Evolutionary conservation across 2,329 filamentous ascomycete species (phyloP).

Genomic region (Alternaria brassicae): DNA sequence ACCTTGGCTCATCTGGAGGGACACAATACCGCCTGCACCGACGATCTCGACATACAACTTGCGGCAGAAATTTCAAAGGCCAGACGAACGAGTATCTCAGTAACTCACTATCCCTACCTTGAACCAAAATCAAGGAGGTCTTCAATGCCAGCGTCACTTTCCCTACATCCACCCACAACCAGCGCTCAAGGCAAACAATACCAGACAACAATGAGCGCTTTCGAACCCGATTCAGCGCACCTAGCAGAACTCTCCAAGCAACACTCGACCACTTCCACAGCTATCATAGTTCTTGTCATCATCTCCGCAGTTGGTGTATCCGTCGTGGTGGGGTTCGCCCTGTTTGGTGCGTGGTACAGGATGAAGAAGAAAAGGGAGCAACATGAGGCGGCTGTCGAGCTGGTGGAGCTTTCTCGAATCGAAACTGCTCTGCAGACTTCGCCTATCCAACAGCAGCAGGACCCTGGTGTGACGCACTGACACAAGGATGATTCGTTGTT

Average conservation of each 20-base stretch:
- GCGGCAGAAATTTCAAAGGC: neutral
- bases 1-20: conserved; percentile 19
- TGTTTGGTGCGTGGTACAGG: conserved; percentile 3
- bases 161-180: neutral
- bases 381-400: neutral
- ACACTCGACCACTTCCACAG: neutral
- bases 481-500: neutral
- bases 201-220: neutral
- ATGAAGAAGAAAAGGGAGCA: conserved; percentile 5
- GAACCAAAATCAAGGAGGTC: neutral
- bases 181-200: neutral
- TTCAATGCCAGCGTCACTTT: neutral
- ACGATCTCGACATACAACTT: conserved; percentile 16
- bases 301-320: neutral
- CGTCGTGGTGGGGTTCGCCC: neutral
- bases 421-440: neutral
- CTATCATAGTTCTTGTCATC: neutral
- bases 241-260: neutral
- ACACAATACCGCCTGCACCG: conserved; percentile 14
- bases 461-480: neutral
- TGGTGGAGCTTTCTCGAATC: neutral
- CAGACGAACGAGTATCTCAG: neutral
- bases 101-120: neutral
- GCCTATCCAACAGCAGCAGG: neutral
- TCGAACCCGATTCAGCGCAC: neutral